Conservation (phyloP, 495 filamentous ascomycete species). For the Thozetella sp. region DNA sequence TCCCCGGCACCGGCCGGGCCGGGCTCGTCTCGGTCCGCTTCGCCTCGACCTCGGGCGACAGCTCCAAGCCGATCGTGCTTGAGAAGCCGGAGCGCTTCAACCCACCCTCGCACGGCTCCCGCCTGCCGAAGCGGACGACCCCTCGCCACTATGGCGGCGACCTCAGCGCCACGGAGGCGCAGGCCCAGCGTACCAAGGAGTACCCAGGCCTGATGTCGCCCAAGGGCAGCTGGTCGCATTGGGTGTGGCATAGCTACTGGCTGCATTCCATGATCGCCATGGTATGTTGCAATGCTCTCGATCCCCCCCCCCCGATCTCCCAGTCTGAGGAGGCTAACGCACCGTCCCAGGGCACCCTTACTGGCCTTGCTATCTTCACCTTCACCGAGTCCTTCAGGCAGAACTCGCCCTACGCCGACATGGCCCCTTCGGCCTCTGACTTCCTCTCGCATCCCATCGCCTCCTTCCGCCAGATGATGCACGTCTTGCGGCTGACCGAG, state of each 20-base stretch:
- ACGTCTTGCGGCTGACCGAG: constrained; percentile 72
- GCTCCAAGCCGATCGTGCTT: constrained; percentile 47
- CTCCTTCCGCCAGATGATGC: constrained; percentile 55
- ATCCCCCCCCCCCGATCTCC: background rate
- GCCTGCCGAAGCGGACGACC: constrained; percentile 42
- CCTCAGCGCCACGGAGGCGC: constrained; percentile 57
- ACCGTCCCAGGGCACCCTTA: constrained; percentile 60
- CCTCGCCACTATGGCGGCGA: constrained; percentile 69
- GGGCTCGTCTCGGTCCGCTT: constrained; percentile 11
- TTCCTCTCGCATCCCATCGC: constrained; percentile 64
- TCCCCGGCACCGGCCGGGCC: background rate
- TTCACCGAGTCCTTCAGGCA: constrained; percentile 70
- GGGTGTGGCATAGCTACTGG: constrained; percentile 70
- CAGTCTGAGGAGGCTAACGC: background rate
- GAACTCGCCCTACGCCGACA: constrained; percentile 70
- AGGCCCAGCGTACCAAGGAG: constrained; percentile 61
- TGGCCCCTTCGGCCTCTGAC: constrained; percentile 65
- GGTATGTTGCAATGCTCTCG: constrained; percentile 44
- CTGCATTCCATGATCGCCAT: constrained; percentile 81
- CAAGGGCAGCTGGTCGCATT: constrained; percentile 71
- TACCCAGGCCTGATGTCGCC: constrained; percentile 86
- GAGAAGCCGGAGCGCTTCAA: constrained; percentile 81
- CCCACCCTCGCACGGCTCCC: constrained; percentile 79
- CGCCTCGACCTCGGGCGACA: constrained; percentile 5
- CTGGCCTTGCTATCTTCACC: constrained; percentile 65